These are phyloP conservation scores for Oryza rufipogon DNA, from an alignment of 176 grass and related monocot species.

Conservation along the genomic window DNA sequence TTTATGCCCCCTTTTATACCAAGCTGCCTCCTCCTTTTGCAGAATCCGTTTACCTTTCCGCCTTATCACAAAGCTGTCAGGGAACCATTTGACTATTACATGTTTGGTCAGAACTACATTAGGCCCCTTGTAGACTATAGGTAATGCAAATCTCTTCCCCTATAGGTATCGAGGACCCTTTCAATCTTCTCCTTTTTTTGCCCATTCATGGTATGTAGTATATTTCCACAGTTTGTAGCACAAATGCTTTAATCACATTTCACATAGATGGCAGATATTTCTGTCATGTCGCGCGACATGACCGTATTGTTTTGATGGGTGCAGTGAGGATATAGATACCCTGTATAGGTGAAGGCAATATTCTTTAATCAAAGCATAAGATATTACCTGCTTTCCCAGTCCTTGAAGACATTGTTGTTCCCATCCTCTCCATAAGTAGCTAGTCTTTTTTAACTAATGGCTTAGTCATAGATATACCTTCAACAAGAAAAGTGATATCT, in stretches of 20 bases:
- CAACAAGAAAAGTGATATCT: slow-evolving; percentile 2
- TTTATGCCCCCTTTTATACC: slow-evolving; percentile 22
- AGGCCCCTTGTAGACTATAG: slow-evolving; percentile 82
- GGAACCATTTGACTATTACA: slow-evolving; percentile 97
- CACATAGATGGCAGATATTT: slow-evolving; percentile 21
- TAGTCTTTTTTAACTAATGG: slow-evolving; percentile 5
- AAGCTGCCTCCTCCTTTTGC: slow-evolving; percentile 52
- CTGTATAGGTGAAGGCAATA: slow-evolving; percentile 14
- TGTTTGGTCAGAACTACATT: slow-evolving; percentile 98
- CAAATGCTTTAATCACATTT: neutral
- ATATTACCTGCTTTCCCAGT: slow-evolving; percentile 13
- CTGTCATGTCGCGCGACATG: neutral
- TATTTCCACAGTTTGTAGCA: slow-evolving; percentile 24
- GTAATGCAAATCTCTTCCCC: slow-evolving; percentile 53
- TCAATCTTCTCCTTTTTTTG: neutral
- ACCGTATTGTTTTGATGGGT: neutral
- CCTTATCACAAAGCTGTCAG: slow-evolving; percentile 88
- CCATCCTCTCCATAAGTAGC: neutral
- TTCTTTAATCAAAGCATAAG: neutral
- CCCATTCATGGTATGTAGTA: neutral
- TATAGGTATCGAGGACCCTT: neutral
- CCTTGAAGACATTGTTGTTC: neutral
- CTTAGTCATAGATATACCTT: slow-evolving; percentile 31
- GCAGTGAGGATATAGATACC: neutral
- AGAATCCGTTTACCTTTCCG: slow-evolving; percentile 86